Evolutionary conservation across 805 yeast species (phyloP), one percentile per base, ranked within the genome.

Genomic region (Wickerhamiella musiphila): DNA sequence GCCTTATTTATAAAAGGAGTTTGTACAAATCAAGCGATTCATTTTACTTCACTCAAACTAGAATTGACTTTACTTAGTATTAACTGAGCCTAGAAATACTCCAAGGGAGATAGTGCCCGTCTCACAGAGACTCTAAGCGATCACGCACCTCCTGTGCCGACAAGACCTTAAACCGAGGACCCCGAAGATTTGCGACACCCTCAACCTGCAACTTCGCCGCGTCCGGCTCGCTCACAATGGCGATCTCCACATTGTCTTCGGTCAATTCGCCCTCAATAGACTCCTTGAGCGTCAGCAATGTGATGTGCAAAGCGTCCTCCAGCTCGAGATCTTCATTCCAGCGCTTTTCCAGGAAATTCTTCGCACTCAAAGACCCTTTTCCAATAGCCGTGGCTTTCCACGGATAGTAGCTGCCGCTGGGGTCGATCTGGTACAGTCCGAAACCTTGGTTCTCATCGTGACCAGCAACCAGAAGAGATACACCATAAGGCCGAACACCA

Each of bases 311-410:
- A 31, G 96, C 99, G 54, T 90, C 99, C 59, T 90, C 99, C 41
- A 90, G 65, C 60, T 90, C 98, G 52, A 90, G 64, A 56, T 90
- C 94, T 43, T 83, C 93, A 52, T 84, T 86, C 95, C 96, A 90
- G 59, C 99, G 74, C 60, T 90, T 90, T 56, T 90, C 99, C 51
- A 90, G 60, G 48, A 90, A 90, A 1, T 96, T 86, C 63, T 92
- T 90, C 22, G 96, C 98, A n/a, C 93, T 81, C 27, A 73, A 72
- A 3, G 94, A 74, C 17, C 94, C 93, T 52, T 83, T 84, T 42
- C 99, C 99, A 47, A 90, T 90, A 16, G 98, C 96, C 3, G 98
- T 86, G 23, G 98, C 98, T 58, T 86, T 90, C 99, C 99, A 90
- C 7, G 99, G 96, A 66, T 81, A 90, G 55, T 77, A 90, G 25